Evolutionary conservation across 2,329 filamentous ascomycete species (phyloP).

Genomic region (Stagonosporopsis tanaceti): DNA sequence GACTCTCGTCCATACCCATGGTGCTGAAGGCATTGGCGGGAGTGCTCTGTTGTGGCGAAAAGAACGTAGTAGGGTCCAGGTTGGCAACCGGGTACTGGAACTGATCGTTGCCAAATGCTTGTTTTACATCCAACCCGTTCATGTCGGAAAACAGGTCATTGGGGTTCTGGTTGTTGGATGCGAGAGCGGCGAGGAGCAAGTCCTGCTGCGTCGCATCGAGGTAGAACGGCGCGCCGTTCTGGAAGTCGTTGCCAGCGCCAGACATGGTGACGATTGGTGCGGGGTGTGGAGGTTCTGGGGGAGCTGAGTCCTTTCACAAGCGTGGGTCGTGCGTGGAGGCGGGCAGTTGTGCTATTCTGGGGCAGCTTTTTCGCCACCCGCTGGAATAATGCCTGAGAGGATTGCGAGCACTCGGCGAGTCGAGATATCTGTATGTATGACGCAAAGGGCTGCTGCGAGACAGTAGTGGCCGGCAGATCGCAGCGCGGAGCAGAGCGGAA

Average conservation of each 20-base stretch:
- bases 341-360: conserved; percentile 5
- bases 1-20: conserved; percentile 70
- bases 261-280: conserved; percentile 43
- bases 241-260: conserved; percentile 49
- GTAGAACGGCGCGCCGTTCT: conserved; percentile 53
- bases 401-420: conserved; percentile 10
- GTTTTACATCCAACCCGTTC: conserved; percentile 21
- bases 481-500: conserved; percentile 22
- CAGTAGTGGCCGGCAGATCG: conserved; percentile 11
- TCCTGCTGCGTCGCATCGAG: conserved; percentile 58
- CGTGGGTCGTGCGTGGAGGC: conserved; percentile 2
- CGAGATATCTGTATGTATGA: conserved; percentile 20
- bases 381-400: conserved; percentile 1
- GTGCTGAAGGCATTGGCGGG: conserved; percentile 57
- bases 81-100: conserved; percentile 45
- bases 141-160: conserved; percentile 38
- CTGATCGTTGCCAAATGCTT: conserved; percentile 32
- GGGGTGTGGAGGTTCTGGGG: conserved; percentile 21
- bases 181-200: conserved; percentile 57
- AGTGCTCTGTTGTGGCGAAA: conserved; percentile 50
- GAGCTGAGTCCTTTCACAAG: background rate
- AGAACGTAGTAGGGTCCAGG: conserved; percentile 45
- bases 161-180: conserved; percentile 53
- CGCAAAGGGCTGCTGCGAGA: conserved; percentile 16
- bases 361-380: conserved; percentile 19